Conservation (phyloP, 139 green algal species). For the Deuterostichococcus epilithicus region DNA sequence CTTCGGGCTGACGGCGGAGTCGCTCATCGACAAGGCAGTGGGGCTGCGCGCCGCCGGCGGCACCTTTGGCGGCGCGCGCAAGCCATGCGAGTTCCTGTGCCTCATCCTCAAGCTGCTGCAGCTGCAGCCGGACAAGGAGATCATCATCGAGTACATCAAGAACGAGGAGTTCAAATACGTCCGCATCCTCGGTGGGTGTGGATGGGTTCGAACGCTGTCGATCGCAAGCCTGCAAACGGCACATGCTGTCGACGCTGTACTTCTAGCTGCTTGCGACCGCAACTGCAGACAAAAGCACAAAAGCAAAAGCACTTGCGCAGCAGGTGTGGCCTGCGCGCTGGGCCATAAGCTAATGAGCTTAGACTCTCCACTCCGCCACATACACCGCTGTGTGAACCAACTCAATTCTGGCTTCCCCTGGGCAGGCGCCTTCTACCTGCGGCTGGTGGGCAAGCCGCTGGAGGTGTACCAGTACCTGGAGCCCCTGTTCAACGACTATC, state of each 20-base stretch:
- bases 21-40: conserved; percentile 92
- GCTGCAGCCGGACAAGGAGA: conserved; percentile 96
- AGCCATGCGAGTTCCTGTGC: conserved; percentile 91
- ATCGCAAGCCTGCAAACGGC: too few species aligned
- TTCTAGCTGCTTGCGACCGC: too few species aligned
- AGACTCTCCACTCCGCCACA: too few species aligned
- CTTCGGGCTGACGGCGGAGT: conserved; percentile 93
- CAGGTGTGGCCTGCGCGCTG: too few species aligned
- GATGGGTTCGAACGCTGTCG: too few species aligned
- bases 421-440: conserved; percentile 93
- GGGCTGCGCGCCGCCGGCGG: conserved; percentile 78
- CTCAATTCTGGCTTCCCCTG: too few species aligned
- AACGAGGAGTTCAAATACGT: conserved; percentile 99
- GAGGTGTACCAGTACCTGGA: conserved; percentile 98
- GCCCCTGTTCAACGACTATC: conserved; percentile 96
- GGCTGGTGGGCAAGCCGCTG: conserved; percentile 79
- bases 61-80: conserved; percentile 79
- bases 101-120: conserved; percentile 97
- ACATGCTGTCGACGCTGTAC: too few species aligned
- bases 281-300: too few species aligned
- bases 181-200: conserved; percentile 73
- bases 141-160: conserved; percentile 97
- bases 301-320: too few species aligned
- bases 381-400: too few species aligned
- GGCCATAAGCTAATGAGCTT: too few species aligned